These are phyloP conservation scores for Irpex lacteus DNA, from an alignment of 1,284 basidiomycete genomes.

Conservation along the genomic window DNA sequence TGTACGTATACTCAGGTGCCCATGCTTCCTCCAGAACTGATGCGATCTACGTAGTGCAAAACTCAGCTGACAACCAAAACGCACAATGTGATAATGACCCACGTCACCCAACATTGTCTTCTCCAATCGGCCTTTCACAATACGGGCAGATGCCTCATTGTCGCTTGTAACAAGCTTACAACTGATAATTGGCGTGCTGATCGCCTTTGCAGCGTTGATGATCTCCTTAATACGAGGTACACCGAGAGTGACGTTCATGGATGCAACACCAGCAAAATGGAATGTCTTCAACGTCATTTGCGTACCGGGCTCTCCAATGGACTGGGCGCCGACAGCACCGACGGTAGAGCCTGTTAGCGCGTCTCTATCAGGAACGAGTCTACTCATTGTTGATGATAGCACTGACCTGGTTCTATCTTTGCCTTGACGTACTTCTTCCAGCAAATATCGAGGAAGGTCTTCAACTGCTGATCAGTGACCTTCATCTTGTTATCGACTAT, in stretches of 20 bases:
- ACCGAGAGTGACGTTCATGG: conserved; percentile 99
- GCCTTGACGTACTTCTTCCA: conserved; percentile 92
- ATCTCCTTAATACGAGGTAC: conserved; percentile 99
- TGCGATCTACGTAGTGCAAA: conserved; percentile 59
- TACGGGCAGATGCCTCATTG: conserved; percentile 89
- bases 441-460: conserved; percentile 81
- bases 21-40: conserved; percentile 95
- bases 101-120: conserved; percentile 95
- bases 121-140: conserved; percentile 96
- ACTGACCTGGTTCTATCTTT: conserved; percentile 86
- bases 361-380: neutral
- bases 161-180: conserved; percentile 87
- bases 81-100: conserved; percentile 24
- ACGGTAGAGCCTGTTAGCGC: conserved; percentile 80
- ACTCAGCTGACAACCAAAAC: neutral
- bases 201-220: conserved; percentile 96
- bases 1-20: conserved; percentile 89
- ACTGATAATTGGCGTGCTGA: conserved; percentile 98
- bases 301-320: conserved; percentile 98
- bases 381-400: neutral
- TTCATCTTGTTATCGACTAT: conserved; percentile 89
- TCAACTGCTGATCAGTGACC: conserved; percentile 82
- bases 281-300: conserved; percentile 99
- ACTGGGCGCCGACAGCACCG: conserved; percentile 97
- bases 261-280: conserved; percentile 99